A percentile compares a stretch with the other conserved stretches of the same genome.
phyloP scores from a whole-genome alignment of 176 grass and related monocot genomes.

The Oryza coarctata region DNA sequence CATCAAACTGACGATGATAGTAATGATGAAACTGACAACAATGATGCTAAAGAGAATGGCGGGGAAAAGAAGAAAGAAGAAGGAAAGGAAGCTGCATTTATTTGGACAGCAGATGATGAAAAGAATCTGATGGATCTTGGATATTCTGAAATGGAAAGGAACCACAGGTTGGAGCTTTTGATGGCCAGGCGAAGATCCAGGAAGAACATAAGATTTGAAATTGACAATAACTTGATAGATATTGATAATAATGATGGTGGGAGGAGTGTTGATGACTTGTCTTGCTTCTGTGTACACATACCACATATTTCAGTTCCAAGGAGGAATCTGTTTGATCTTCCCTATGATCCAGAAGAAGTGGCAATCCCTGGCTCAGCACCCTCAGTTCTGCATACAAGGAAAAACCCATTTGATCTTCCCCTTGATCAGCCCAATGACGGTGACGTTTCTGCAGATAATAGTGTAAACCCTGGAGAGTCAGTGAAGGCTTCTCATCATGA shows the following conservation, averaged over 20 bases:
- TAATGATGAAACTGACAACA: conserved; percentile 47
- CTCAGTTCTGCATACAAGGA: conserved; percentile 62
- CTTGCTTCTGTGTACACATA: conserved; percentile 52
- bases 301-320: conserved; percentile 59
- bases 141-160: conserved; percentile 89
- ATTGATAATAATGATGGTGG: conserved; percentile 33
- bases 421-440: conserved; percentile 46
- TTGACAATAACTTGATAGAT: conserved; percentile 56
- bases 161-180: conserved; percentile 86
- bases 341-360: conserved; percentile 58
- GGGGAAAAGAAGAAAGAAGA: conserved; percentile 62
- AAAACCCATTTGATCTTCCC: conserved; percentile 78
- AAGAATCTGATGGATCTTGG: conserved; percentile 96
- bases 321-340: conserved; percentile 82
- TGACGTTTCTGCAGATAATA: conserved; percentile 36
- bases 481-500: conserved; percentile 49
- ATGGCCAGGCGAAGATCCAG: conserved; percentile 81
- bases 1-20: conserved; percentile 65
- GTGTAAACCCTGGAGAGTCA: conserved; percentile 36
- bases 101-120: conserved; percentile 92
- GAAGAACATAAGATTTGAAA: conserved; percentile 70
- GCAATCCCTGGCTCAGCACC: conserved; percentile 83
- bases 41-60: conserved; percentile 46
- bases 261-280: conserved; percentile 48
- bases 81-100: conserved; percentile 53